Evolutionary conservation across 306 rosid genomes (phyloP).

Genomic region (Cicer arietinum): DNA sequence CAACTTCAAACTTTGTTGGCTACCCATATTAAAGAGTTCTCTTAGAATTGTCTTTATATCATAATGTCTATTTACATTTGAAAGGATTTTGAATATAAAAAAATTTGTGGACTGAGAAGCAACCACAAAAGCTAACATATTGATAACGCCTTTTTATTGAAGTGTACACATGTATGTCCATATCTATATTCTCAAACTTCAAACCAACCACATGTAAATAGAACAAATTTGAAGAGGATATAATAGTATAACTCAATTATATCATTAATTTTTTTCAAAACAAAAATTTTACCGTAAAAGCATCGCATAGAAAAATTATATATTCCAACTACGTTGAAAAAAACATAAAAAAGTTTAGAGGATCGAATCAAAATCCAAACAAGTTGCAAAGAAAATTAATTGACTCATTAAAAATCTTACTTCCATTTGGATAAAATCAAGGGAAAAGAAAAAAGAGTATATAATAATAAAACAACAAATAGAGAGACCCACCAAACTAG

Average conservation of each 20-base stretch:
- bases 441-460: no score
- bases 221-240: neutral
- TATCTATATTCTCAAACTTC: neutral
- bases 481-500: no score
- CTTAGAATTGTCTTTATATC: neutral
- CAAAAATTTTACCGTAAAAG: no score
- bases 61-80: neutral
- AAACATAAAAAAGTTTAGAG: no score
- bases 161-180: neutral
- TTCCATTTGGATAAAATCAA: no score
- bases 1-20: neutral
- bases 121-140: neutral
- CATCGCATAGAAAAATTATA: no score
- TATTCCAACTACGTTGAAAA: no score
- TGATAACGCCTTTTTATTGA: neutral
- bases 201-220: neutral
- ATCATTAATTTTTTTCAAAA: neutral
- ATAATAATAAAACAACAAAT: no score
- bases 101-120: conserved; percentile 8
- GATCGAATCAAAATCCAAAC: no score
- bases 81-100: conserved; percentile 8
- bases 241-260: neutral
- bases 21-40: neutral
- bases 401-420: no score
- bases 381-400: no score